Evolutionary conservation across 2,329 filamentous ascomycete species (phyloP).

Genomic region (Talaromyces piceae): DNA sequence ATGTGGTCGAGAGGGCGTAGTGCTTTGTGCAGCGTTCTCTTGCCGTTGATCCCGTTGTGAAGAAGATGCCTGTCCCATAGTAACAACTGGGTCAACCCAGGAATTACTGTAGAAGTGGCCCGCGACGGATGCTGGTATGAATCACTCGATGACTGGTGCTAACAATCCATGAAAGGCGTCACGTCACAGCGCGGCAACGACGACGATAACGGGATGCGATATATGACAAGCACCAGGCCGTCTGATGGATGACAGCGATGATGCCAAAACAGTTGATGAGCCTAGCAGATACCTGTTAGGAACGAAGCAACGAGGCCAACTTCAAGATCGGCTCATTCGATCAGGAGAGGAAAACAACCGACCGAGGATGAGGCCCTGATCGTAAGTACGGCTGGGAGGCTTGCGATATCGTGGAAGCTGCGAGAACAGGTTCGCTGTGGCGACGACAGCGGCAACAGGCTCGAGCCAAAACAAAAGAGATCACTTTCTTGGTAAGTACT

Average conservation of each 20-base stretch:
- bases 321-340: neutral
- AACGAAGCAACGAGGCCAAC: neutral
- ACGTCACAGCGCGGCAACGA: neutral
- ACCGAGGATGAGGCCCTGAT: neutral
- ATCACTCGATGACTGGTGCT: neutral
- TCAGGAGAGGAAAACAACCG: neutral
- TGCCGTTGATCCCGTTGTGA: constrained; percentile 30
- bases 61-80: constrained; percentile 40
- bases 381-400: neutral
- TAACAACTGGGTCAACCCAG: constrained; percentile 19
- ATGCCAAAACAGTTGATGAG: neutral
- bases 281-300: neutral
- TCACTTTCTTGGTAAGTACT: neutral
- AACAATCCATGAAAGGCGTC: constrained; percentile 1
- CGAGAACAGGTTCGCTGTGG: neutral
- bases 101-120: constrained; percentile 7
- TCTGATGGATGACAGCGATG: neutral
- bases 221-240: neutral
- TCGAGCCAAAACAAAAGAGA: neutral
- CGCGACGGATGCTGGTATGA: neutral
- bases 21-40: constrained; percentile 18
- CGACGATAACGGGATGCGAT: neutral
- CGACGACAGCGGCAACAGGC: neutral
- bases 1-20: constrained; percentile 15
- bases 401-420: neutral